Evolutionary conservation across 2,329 filamentous ascomycete species (phyloP).

Genomic region (Penicillium oxalicum): DNA sequence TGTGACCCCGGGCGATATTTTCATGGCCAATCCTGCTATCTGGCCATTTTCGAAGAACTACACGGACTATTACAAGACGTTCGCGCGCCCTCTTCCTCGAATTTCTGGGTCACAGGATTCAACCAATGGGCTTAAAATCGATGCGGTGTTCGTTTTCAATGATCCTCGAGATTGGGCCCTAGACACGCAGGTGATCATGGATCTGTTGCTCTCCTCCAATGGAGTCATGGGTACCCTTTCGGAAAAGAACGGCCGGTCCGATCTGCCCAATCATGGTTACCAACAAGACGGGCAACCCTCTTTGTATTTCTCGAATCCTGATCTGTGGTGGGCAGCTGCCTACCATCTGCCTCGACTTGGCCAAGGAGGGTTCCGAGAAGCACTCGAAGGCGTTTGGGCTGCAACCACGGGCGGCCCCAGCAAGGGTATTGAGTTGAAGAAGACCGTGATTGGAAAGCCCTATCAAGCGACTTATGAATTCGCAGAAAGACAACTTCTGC

Average conservation of each 20-base stretch:
- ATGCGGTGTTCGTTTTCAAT: conserved; percentile 90
- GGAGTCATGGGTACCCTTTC: conserved; percentile 79
- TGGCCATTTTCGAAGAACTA: conserved; percentile 77
- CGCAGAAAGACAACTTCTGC: conserved; percentile 66
- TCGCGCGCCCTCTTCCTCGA: conserved; percentile 34
- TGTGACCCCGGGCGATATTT: conserved; percentile 78
- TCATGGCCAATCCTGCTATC: conserved; percentile 64
- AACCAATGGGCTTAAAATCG: conserved; percentile 62
- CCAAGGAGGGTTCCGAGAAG: conserved; percentile 83
- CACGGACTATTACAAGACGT: conserved; percentile 53
- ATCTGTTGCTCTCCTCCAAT: conserved; percentile 70
- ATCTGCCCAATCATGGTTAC: conserved; percentile 69
- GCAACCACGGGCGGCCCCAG: conserved; percentile 57
- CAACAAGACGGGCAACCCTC: conserved; percentile 73
- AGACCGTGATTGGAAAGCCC: conserved; percentile 77
- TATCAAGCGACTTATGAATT: conserved; percentile 71
- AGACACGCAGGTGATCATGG: conserved; percentile 76
- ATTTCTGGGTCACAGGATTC: conserved; percentile 37
- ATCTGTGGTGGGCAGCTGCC: conserved; percentile 80
- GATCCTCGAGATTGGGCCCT: conserved; percentile 95
- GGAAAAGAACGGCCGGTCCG: conserved; percentile 58
- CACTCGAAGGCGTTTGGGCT: conserved; percentile 72
- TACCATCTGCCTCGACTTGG: conserved; percentile 83
- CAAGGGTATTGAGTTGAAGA: conserved; percentile 52
- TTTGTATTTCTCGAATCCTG: conserved; percentile 84